Conservation (phyloP, 768 basidiomycete genomes). For the Postia placenta region DNA sequence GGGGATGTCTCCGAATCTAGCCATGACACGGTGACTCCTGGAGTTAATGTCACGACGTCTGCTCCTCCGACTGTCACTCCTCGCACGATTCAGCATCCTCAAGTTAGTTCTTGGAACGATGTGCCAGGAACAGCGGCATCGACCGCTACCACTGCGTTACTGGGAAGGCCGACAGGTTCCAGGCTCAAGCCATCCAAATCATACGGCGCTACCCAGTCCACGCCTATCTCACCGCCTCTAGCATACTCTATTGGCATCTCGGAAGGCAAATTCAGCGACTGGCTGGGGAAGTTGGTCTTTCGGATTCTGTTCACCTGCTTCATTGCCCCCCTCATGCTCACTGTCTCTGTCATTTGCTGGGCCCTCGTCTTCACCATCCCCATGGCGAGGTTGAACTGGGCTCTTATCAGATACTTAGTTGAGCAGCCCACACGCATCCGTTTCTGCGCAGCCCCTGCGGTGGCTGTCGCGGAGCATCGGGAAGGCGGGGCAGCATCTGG, state of each 20-base stretch:
- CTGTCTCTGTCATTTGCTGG: conserved; percentile 91
- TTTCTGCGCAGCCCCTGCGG: conserved; percentile 84
- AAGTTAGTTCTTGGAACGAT: conserved; percentile 37
- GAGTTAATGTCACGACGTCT: conserved; percentile 17
- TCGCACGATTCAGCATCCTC: conserved; percentile 30
- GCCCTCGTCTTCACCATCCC: conserved; percentile 92
- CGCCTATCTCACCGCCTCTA: conserved; percentile 16
- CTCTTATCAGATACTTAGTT: conserved; percentile 79
- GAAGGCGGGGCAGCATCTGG: conserved; percentile 9
- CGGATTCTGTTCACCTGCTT: conserved; percentile 72
- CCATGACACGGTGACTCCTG: conserved; percentile 11
- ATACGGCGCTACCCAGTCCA: conserved; percentile 54
- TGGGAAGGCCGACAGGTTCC: conserved; percentile 27
- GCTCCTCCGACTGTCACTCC: conserved; percentile 40
- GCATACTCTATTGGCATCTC: conserved; percentile 12
- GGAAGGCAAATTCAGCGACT: conserved; percentile 31
- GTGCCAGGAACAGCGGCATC: conserved; percentile 18
- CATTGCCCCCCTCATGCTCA: conserved; percentile 84
- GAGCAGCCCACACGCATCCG: conserved; percentile 78
- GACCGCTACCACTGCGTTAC: conserved; percentile 43
- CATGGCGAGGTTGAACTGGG: conserved; percentile 98
- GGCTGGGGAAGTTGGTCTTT: conserved; percentile 71
- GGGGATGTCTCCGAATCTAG: conserved; percentile 5
- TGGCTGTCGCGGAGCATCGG: conserved; percentile 40
- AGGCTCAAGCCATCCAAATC: conserved; percentile 42